A percentile compares a stretch with the other conserved stretches of the same genome.
Evolutionary conservation across 495 filamentous ascomycete genomes (phyloP).

Genomic region (Hypoxylon perforatum): DNA sequence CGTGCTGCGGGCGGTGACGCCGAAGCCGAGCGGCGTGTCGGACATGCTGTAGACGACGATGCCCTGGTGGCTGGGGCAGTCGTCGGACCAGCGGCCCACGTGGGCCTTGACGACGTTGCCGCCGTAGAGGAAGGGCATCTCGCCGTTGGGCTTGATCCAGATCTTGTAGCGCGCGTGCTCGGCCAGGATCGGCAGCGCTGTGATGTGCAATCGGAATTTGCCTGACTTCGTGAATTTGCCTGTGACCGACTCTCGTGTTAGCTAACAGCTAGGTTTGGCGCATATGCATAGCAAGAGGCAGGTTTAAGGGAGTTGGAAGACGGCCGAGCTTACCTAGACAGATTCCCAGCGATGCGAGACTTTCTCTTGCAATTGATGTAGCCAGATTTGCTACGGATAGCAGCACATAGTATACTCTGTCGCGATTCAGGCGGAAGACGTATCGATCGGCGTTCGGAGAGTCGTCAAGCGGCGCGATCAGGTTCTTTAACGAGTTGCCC

Average conservation of each 20-base stretch:
- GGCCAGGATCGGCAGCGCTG: conserved; percentile 85
- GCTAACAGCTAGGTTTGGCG: background rate
- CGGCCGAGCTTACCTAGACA: conserved; percentile 66
- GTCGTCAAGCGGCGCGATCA: conserved; percentile 79
- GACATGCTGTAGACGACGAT: conserved; percentile 81
- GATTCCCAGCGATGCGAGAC: conserved; percentile 84
- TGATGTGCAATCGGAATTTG: conserved; percentile 88
- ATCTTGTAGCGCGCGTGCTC: conserved; percentile 92
- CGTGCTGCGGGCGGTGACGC: conserved; percentile 83
- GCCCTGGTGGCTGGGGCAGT: conserved; percentile 82
- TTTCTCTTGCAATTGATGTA: conserved; percentile 79
- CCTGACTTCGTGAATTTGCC: conserved; percentile 92
- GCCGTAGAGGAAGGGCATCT: conserved; percentile 94
- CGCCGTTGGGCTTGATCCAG: conserved; percentile 94
- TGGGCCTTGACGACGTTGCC: conserved; percentile 92
- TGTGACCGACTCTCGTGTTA: conserved; percentile 29
- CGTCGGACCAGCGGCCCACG: conserved; percentile 86
- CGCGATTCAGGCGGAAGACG: conserved; percentile 85
- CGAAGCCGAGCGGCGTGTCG: conserved; percentile 78
- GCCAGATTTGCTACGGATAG: conserved; percentile 90
- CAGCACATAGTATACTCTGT: conserved; percentile 88
- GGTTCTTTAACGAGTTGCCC: conserved; percentile 77
- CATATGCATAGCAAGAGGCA: background rate
- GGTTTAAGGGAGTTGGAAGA: background rate
- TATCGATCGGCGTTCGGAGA: conserved; percentile 71